These are phyloP conservation scores for Cercophora sp. DNA, from an alignment of 495 filamentous ascomycete genomes.

Conservation along the genomic window DNA sequence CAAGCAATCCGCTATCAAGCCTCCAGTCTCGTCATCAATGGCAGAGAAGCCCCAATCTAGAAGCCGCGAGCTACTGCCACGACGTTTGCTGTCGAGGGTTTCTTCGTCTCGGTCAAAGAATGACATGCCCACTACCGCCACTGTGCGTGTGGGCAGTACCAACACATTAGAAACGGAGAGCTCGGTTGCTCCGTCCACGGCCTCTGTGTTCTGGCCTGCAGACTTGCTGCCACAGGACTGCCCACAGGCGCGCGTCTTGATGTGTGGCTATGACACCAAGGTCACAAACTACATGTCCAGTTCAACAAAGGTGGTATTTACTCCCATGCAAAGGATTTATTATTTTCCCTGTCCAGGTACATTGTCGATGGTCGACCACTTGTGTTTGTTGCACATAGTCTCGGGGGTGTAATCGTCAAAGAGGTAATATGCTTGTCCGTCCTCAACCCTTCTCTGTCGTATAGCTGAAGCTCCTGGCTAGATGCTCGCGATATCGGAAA, in stretches of 20 bases:
- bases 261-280: not conserved
- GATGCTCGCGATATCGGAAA: not conserved
- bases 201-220: not conserved
- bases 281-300: not conserved
- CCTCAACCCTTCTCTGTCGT: not conserved
- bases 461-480: too few relatives aligned
- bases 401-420: not conserved
- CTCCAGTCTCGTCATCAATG: too few relatives aligned
- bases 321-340: not conserved
- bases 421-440: not conserved
- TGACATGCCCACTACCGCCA: not conserved
- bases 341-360: not conserved
- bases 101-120: not conserved
- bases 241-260: not conserved
- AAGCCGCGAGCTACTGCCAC: not conserved
- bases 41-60: too few relatives aligned
- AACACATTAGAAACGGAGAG: too few relatives aligned
- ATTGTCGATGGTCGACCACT: not conserved
- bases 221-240: not conserved
- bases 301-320: not conserved
- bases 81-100: not conserved
- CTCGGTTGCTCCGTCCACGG: too few relatives aligned
- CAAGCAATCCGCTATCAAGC: too few relatives aligned
- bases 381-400: not conserved
- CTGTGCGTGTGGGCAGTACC: too few relatives aligned